Percentiles rank a stretch among this genome's conserved stretches.
Evolutionary conservation across 2,329 filamentous ascomycete species (phyloP).

Genomic region (Penicillium olsonii): DNA sequence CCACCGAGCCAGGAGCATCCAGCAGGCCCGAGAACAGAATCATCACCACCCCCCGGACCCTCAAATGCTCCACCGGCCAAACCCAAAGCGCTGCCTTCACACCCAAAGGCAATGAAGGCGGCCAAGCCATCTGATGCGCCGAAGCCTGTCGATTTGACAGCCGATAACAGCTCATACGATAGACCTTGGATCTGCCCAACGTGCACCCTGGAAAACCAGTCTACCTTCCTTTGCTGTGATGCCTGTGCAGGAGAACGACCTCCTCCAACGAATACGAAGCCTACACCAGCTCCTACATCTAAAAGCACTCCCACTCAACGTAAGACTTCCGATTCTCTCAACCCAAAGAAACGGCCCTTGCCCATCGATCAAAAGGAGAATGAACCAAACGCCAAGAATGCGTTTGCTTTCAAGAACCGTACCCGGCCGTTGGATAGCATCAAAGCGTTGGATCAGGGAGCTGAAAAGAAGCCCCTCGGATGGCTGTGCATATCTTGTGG

Average conservation of each 20-base stretch:
- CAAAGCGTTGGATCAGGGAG: slow-evolving; percentile 41
- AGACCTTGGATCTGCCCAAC: slow-evolving; percentile 60
- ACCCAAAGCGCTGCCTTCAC: not conserved
- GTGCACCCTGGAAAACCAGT: slow-evolving; percentile 64
- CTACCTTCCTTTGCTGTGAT: slow-evolving; percentile 62
- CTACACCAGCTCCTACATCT: slow-evolving; percentile 5
- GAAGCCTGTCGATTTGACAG: slow-evolving; percentile 18
- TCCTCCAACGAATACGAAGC: slow-evolving; percentile 21
- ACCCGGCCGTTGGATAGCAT: slow-evolving; percentile 40
- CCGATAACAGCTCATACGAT: slow-evolving; percentile 35
- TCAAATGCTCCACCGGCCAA: slow-evolving; percentile 25
- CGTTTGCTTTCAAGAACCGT: slow-evolving; percentile 31
- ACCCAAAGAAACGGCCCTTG: slow-evolving; percentile 25
- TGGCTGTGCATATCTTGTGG: slow-evolving; percentile 63
- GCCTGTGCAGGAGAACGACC: slow-evolving; percentile 61
- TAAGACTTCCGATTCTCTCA: slow-evolving; percentile 9
- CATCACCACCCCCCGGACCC: slow-evolving; percentile 41
- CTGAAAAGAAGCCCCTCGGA: slow-evolving; percentile 52
- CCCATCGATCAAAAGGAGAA: slow-evolving; percentile 5
- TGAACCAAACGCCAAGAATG: slow-evolving; percentile 14
- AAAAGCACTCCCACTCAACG: not conserved
- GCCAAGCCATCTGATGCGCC: not conserved
- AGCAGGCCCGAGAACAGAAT: slow-evolving; percentile 46
- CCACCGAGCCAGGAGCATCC: slow-evolving; percentile 56
- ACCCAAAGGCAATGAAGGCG: not conserved